phyloP scores from a whole-genome alignment of 352 stramenopile species.

The Pythium guiyangense region DNA sequence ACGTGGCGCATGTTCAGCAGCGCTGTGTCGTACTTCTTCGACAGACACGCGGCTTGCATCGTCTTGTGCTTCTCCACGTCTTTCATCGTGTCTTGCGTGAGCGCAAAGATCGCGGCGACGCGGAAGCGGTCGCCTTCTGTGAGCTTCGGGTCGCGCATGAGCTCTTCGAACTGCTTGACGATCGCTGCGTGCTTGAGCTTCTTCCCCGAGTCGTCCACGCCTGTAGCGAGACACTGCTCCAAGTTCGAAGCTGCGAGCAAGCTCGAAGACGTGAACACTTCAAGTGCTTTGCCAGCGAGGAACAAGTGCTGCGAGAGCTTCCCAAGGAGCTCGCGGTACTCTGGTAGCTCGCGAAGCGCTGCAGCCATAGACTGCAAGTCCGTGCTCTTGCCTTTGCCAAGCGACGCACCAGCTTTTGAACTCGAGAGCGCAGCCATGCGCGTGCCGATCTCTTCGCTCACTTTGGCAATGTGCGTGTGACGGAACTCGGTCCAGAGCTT shows the following conservation, averaged over 20 bases:
- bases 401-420: constrained; percentile 76
- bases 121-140: constrained; percentile 82
- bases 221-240: constrained; percentile 94
- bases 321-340: constrained; percentile 93
- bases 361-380: constrained; percentile 91
- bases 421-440: constrained; percentile 66
- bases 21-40: constrained; percentile 50
- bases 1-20: constrained; percentile 71
- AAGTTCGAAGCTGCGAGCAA: constrained; percentile 91
- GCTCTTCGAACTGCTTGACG: constrained; percentile 85
- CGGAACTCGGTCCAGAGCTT: constrained; percentile 95
- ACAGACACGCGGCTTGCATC: constrained; percentile 79
- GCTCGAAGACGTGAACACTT: constrained; percentile 84
- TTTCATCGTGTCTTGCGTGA: constrained; percentile 90
- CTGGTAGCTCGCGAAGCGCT: constrained; percentile 85
- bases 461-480: constrained; percentile 94
- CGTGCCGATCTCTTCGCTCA: constrained; percentile 77
- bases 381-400: constrained; percentile 79
- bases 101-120: constrained; percentile 90
- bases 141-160: constrained; percentile 81
- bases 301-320: constrained; percentile 95
- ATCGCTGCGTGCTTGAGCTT: constrained; percentile 84
- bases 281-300: constrained; percentile 93
- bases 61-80: constrained; percentile 84
- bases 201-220: constrained; percentile 90